Base-by-base conservation (phyloP, 2,329 filamentous ascomycete genomes). In the Chrysoporthe deuterocubensis region DNA sequence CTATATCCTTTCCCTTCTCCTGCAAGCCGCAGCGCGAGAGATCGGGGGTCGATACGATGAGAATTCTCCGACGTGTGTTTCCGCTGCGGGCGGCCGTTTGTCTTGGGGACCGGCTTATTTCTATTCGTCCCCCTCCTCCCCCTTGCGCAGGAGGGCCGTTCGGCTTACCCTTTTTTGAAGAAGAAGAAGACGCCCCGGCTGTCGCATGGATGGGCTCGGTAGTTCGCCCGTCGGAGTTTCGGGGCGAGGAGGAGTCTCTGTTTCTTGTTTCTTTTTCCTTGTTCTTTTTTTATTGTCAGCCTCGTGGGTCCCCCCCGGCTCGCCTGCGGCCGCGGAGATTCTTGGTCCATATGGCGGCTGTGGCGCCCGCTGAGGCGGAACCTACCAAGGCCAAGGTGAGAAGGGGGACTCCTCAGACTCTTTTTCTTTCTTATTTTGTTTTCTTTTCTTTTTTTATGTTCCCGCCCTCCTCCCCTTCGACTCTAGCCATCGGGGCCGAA, bases 11-110 rank as follows among this genome's bases (percentile, higher is more conserved):
- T 26, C 26, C 26, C 26, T 26, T 26, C 26, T 26, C 50, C 21
- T 42, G 65, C 60, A 64, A 44, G 60, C 26, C 26, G 26, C 26
- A 26, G 26, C 43, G 42, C 65, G 37, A 50, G 44, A 67, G 18
- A 50, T 32, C 56, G 60, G 50, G 34, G 26, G 44, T 13, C 14
- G 44, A 62, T 58, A 62, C 21, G 48, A 65, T 65, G 58, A 37
- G 13, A 64, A 64, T 52, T 64, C 61, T 67, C 66, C 66, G 66
- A 60, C 44, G 61, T 60, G 61, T 52, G 44, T 59, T 46, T 34
- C 61, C 66, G 66, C 61, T 16, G 44, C 40, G 34, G 61, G n/a
- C 48, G 50, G 18, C 50, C 50, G 26, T 26, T 11, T 21, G 18
- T 40, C 11, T 54, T 54, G 50, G 18, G 26, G 50, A 54, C 14